Conservation (phyloP, 2,329 filamentous ascomycete species). For the Microascus cirrosus region DNA sequence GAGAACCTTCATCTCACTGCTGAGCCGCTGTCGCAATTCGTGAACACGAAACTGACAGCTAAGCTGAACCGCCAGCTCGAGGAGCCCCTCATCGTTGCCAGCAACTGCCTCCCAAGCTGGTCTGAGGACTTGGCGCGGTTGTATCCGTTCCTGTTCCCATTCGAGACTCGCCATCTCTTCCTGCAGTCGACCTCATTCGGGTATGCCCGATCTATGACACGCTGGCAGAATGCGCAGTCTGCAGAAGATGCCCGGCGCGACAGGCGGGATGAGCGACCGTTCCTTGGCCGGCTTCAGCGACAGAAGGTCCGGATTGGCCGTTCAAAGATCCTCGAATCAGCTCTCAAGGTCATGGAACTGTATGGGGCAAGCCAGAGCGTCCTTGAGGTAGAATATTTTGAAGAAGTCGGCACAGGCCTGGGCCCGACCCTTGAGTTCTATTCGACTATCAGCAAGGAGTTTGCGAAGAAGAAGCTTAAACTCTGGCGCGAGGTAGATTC, state of each 20-base stretch:
- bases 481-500: constrained; percentile 90
- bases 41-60: constrained; percentile 96
- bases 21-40: constrained; percentile 85
- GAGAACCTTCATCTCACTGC: constrained; percentile 59
- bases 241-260: constrained; percentile 72
- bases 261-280: constrained; percentile 80
- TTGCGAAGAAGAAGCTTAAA: constrained; percentile 93
- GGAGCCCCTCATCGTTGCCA: constrained; percentile 92
- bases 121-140: constrained; percentile 87
- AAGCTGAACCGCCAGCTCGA: constrained; percentile 96
- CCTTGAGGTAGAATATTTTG: constrained; percentile 95
- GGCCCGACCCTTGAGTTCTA: constrained; percentile 97
- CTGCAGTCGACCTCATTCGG: constrained; percentile 96
- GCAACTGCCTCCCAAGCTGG: constrained; percentile 91
- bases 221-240: constrained; percentile 88
- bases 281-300: constrained; percentile 80
- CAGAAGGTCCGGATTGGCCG: constrained; percentile 98
- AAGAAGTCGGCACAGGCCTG: constrained; percentile 92
- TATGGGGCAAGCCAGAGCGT: constrained; percentile 96
- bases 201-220: constrained; percentile 91
- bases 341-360: constrained; percentile 96
- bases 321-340: constrained; percentile 89
- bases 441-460: constrained; percentile 92
- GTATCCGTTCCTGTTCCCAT: constrained; percentile 95
- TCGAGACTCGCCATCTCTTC: constrained; percentile 94